phyloP scores from a whole-genome alignment of 2,329 filamentous ascomycete genomes.

The Fusarium irregulare region DNA sequence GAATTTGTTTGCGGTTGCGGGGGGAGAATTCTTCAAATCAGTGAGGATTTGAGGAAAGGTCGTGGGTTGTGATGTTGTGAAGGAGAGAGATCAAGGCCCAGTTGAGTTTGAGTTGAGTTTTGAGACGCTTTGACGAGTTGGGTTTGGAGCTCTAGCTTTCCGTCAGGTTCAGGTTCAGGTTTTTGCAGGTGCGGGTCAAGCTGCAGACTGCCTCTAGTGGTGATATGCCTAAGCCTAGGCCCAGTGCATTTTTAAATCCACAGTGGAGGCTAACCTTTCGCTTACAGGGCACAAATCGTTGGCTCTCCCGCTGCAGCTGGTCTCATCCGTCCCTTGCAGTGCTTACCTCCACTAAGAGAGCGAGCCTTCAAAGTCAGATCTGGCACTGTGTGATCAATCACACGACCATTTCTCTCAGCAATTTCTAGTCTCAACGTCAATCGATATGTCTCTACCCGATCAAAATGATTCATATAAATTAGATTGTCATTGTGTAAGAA shows the following conservation, averaged over 20 bases:
- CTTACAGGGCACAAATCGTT: constrained; percentile 44
- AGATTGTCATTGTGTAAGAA: constrained; percentile 3
- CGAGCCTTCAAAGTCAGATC: constrained; percentile 7
- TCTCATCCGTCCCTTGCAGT: constrained; percentile 35
- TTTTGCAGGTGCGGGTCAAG: constrained; percentile 43
- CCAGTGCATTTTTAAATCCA: constrained; percentile 18
- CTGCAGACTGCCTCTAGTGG: constrained; percentile 2
- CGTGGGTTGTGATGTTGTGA: constrained; percentile 32
- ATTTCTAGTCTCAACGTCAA: constrained; percentile 7
- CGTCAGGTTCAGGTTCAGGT: neutral
- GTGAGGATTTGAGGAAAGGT: constrained; percentile 30
- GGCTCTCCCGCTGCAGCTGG: constrained; percentile 32
- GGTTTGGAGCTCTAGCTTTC: constrained; percentile 11
- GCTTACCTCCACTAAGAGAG: constrained; percentile 26
- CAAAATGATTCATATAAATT: constrained; percentile 21
- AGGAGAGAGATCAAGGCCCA: constrained; percentile 22
- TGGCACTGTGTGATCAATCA: constrained; percentile 40
- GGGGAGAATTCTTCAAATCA: constrained; percentile 1
- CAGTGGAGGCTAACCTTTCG: constrained; percentile 31
- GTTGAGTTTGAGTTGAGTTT: constrained; percentile 23
- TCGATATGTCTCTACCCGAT: constrained; percentile 33
- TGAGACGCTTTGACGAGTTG: constrained; percentile 39
- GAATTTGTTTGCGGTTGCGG: constrained; percentile 21
- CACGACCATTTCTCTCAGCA: constrained; percentile 17
- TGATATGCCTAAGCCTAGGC: constrained; percentile 31